These are phyloP conservation scores for Aureobasidium vineae DNA, from an alignment of 2,329 filamentous ascomycete genomes.

Conservation along the genomic window DNA sequence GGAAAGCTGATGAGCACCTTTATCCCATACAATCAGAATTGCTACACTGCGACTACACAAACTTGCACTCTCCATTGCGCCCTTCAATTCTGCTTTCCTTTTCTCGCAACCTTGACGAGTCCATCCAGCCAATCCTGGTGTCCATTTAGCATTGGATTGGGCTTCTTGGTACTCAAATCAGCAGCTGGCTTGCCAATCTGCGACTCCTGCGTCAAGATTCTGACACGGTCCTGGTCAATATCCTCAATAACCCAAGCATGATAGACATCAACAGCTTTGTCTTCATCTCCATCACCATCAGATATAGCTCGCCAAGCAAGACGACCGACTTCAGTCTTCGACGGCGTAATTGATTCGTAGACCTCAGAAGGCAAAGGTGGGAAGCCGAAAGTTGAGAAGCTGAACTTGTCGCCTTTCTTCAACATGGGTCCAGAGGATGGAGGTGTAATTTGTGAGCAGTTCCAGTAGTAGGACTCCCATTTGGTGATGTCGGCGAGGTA, in stretches of 20 bases:
- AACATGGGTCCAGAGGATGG: slow-evolving; percentile 34
- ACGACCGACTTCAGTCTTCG: slow-evolving; percentile 27
- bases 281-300: slow-evolving; percentile 31
- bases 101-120: slow-evolving; percentile 34
- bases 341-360: slow-evolving; percentile 32
- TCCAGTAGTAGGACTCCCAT: slow-evolving; percentile 41
- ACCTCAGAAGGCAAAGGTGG: slow-evolving; percentile 36
- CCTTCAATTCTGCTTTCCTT: background rate
- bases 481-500: slow-evolving; percentile 38
- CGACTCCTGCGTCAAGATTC: slow-evolving; percentile 41
- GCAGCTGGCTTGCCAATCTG: slow-evolving; percentile 37
- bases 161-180: slow-evolving; percentile 35
- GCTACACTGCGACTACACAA: background rate
- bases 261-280: slow-evolving; percentile 38
- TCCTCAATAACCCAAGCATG: slow-evolving; percentile 42
- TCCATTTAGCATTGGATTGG: slow-evolving; percentile 41
- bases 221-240: slow-evolving; percentile 35
- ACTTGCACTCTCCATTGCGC: background rate
- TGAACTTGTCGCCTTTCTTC: slow-evolving; percentile 36
- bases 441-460: slow-evolving; percentile 36
- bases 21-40: background rate
- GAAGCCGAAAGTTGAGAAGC: slow-evolving; percentile 41
- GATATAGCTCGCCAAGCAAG: slow-evolving; percentile 32
- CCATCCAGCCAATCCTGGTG: slow-evolving; percentile 43
- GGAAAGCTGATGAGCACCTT: background rate